Percentiles rank a stretch among this genome's conserved stretches.
phyloP scores from a whole-genome alignment of 2,329 filamentous ascomycete species.

The Trichoderma semiorbis region DNA sequence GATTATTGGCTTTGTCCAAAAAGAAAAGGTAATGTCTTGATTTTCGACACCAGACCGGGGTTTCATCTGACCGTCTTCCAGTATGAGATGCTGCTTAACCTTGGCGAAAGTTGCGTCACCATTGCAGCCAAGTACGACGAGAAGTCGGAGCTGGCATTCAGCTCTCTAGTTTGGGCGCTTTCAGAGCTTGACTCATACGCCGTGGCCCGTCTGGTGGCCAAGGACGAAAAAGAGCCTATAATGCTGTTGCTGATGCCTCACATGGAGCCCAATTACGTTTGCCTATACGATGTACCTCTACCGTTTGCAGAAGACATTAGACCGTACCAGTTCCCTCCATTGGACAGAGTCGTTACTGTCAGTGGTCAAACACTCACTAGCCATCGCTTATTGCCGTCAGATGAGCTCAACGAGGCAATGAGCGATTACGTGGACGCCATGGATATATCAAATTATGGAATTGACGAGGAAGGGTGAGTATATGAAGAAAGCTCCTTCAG shows the following conservation, averaged over 20 bases:
- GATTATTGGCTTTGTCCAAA: slow-evolving; percentile 81
- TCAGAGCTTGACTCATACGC: slow-evolving; percentile 83
- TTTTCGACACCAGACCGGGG: not conserved
- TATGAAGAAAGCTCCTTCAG: not conserved
- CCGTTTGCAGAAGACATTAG: slow-evolving; percentile 93
- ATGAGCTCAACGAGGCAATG: slow-evolving; percentile 77
- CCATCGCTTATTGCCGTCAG: slow-evolving; percentile 76
- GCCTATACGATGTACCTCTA: slow-evolving; percentile 82
- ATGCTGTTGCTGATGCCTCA: slow-evolving; percentile 76
- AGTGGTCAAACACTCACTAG: slow-evolving; percentile 75
- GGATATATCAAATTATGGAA: slow-evolving; percentile 71
- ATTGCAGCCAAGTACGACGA: slow-evolving; percentile 74
- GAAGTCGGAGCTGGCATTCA: slow-evolving; percentile 79
- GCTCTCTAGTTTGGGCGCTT: slow-evolving; percentile 84
- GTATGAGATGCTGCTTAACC: slow-evolving; percentile 80
- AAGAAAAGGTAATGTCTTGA: slow-evolving; percentile 54
- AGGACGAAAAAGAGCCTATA: slow-evolving; percentile 74
- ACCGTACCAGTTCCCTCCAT: slow-evolving; percentile 83
- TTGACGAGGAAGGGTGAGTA: slow-evolving; percentile 70
- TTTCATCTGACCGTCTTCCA: slow-evolving; percentile 31
- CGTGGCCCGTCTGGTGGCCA: slow-evolving; percentile 78
- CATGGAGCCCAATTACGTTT: slow-evolving; percentile 76
- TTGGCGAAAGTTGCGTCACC: slow-evolving; percentile 77
- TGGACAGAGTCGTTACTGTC: slow-evolving; percentile 85
- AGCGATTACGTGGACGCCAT: slow-evolving; percentile 88